Conservation (phyloP, 345 rosid species). For the Combretum micranthum region DNA sequence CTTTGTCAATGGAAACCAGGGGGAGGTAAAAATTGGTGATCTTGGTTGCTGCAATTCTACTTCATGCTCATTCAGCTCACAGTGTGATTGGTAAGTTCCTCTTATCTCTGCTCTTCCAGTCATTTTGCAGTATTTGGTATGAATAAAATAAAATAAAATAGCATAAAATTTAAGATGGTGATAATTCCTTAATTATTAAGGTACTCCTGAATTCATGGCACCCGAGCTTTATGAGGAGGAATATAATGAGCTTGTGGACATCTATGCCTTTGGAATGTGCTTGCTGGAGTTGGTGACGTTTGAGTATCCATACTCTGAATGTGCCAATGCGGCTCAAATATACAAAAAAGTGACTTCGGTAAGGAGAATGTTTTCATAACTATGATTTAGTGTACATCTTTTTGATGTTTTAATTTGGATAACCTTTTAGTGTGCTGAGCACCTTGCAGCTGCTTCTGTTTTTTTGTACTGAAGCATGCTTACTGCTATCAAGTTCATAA, state of each 20-base stretch:
- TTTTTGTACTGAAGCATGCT: too few species aligned
- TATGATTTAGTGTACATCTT: slow-evolving; percentile 1
- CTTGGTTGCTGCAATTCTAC: slow-evolving; percentile 78
- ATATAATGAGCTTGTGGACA: slow-evolving; percentile 91
- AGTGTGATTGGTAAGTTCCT: slow-evolving; percentile 66
- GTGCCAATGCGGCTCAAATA: slow-evolving; percentile 91
- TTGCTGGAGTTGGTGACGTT: slow-evolving; percentile 85
- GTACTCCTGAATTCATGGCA: slow-evolving; percentile 99
- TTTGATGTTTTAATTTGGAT: slow-evolving; percentile 2
- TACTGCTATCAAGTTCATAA: too few species aligned
- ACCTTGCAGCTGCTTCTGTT: too few species aligned
- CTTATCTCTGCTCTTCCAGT: not conserved
- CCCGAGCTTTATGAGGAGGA: slow-evolving; percentile 98
- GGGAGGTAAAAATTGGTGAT: slow-evolving; percentile 96
- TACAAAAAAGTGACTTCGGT: slow-evolving; percentile 92
- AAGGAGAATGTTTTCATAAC: slow-evolving; percentile 20
- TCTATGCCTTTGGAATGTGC: slow-evolving; percentile 98
- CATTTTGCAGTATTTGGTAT: not conserved
- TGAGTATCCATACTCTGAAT: slow-evolving; percentile 87
- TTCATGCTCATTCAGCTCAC: slow-evolving; percentile 69
- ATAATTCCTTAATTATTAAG: slow-evolving; percentile 17
- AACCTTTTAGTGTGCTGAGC: too few species aligned
- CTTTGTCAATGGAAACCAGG: slow-evolving; percentile 92
- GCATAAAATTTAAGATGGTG: too few species aligned
- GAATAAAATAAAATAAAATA: not conserved